Evolutionary conservation across 192 early-diverging fungal genomes (phyloP).

Genomic region (Entomortierella beljakovae): DNA sequence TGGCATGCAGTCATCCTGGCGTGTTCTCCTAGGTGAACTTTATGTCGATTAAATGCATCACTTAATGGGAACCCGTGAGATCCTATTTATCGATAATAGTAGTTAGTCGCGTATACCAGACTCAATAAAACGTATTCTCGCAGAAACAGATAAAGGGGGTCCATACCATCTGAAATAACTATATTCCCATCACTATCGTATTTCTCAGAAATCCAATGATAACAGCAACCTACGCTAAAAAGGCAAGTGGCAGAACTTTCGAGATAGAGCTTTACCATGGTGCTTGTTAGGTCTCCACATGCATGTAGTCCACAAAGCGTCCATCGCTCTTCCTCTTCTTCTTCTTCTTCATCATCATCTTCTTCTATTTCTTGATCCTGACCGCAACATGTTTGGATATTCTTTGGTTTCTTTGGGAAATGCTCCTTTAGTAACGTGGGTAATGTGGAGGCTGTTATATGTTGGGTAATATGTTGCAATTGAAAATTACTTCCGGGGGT

Average conservation of each 20-base stretch:
- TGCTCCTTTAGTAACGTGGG: constrained; percentile 55
- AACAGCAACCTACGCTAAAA: constrained; percentile 87
- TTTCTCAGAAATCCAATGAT: constrained; percentile 80
- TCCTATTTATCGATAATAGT: not conserved
- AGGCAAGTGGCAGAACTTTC: constrained; percentile 66
- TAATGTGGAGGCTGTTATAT: constrained; percentile 56
- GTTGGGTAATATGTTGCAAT: constrained; percentile 61
- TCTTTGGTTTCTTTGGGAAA: constrained; percentile 36
- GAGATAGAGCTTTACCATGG: constrained; percentile 74
- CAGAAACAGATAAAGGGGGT: not conserved
- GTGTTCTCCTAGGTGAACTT: constrained; percentile 64
- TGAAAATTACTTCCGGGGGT: constrained; percentile 48
- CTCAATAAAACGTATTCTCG: not conserved
- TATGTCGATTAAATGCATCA: constrained; percentile 22
- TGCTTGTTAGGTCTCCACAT: constrained; percentile 85
- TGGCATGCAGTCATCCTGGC: constrained; percentile 84
- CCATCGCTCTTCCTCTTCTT: constrained; percentile 58
- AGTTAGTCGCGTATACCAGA: not conserved
- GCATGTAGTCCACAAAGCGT: constrained; percentile 86
- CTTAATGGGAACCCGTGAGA: constrained; percentile 59
- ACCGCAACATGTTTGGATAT: not conserved
- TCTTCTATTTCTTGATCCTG: not conserved
- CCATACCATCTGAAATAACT: constrained; percentile 30
- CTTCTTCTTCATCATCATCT: not conserved
- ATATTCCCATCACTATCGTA: constrained; percentile 44